Evolutionary conservation across 108 stramenopile genomes (phyloP), one percentile per base, ranked within the genome.

Genomic region (Cyclotella distinguenda): DNA sequence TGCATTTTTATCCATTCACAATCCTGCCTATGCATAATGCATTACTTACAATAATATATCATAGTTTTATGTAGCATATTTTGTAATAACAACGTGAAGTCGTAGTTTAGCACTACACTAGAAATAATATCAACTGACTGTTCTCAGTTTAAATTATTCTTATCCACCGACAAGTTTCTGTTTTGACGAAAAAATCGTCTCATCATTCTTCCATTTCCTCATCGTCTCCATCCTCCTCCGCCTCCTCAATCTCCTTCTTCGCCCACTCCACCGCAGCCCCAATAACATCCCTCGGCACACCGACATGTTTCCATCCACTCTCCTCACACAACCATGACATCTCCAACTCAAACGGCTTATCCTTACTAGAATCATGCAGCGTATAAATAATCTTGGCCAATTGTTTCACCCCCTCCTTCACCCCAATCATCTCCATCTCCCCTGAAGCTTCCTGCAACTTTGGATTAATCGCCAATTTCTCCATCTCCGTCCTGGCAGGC

Each of bases 321-420:
- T 73, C 94, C 77, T 96, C 91, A 60, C 87, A 88, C 50, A 98
- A 72, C 98, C 98, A 99, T 38, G 87, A 88, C 77, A 97, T 83
- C 70, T 99, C 99, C 39, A 98, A 59, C 68, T 97, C 96, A 69
- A 99, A 95, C 7, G 98, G 97, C 82, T 99, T 99, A 70, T 98
- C 97, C 87, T 98, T 98, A 27, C 81, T 70, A 55, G 87, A 91
- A 63, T 97, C 91, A 66, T 94, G 94, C 19, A 98, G 67, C 32
- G 90, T 66, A 66, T 95, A 86, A 40, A 99, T 76, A 60, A 99
- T 98, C 80, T 85, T 90, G 46, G 92, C 90, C 46, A 97, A 72
- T 66, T 97, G 88, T 81, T 93, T 90, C 68, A 99, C 90, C n/a
- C 95, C 99, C 60, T 97, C 96, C 19, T 51, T 34, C 6, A 57